phyloP scores from a whole-genome alignment of 352 stramenopile species.

The Globisporangium paroecandrum region DNA sequence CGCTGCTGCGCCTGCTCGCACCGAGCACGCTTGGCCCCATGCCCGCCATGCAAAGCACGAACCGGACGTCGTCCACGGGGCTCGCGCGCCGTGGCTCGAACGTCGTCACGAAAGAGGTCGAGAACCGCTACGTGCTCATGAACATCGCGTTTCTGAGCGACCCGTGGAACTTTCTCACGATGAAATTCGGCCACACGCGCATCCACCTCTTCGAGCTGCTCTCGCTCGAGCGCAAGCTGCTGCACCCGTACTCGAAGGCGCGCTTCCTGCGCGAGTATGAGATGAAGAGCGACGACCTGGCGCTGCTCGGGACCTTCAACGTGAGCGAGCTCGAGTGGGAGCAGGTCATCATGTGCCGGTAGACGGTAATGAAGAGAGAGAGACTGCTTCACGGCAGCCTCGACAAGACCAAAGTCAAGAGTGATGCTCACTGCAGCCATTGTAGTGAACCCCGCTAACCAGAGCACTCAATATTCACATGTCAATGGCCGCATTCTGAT shows the following conservation, averaged over 20 bases:
- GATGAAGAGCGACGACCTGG: conserved; percentile 33
- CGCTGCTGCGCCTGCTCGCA: conserved; percentile 26
- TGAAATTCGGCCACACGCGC: conserved; percentile 46
- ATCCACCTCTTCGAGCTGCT: conserved; percentile 37
- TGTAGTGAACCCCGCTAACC: too few relatives aligned
- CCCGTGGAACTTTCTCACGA: conserved; percentile 46
- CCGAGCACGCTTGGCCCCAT: conserved; percentile 6
- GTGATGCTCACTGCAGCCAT: too few relatives aligned
- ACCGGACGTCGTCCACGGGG: conserved; percentile 3
- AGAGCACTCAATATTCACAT: too few relatives aligned
- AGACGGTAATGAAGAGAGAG: background rate
- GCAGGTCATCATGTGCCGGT: conserved; percentile 48
- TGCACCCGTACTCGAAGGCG: conserved; percentile 48
- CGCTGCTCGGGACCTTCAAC: conserved; percentile 42
- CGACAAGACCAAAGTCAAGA: too few relatives aligned
- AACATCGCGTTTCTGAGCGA: conserved; percentile 56
- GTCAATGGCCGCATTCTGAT: too few relatives aligned
- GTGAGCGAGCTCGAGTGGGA: conserved; percentile 47
- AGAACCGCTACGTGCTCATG: conserved; percentile 47
- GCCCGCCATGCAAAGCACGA: background rate
- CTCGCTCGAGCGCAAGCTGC: conserved; percentile 30
- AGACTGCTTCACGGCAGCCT: background rate
- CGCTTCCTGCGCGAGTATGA: conserved; percentile 52
- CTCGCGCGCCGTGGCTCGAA: conserved; percentile 19
- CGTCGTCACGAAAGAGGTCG: conserved; percentile 13